Evolutionary conservation across 2,329 filamentous ascomycete genomes (phyloP), one percentile per base, ranked within the genome.

Genomic region (Aspergillus neoniger): DNA sequence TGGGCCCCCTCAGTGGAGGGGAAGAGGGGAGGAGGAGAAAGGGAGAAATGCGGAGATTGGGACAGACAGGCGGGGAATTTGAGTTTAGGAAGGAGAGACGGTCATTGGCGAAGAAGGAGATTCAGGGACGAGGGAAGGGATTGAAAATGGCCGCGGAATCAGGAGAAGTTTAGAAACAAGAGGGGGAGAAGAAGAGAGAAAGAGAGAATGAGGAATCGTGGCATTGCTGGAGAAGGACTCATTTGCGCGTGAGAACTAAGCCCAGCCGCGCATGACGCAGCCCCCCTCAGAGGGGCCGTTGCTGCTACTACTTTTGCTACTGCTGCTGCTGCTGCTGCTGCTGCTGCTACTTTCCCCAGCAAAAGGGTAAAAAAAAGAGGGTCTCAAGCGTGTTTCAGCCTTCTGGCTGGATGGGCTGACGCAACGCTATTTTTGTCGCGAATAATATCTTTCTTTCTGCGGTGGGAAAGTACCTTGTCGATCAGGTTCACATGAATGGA

Each of bases 211-310:
- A 30, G 32, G 32, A 36, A 36, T 36, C 12, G 32, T 36, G 32
- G 32, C 32, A 36, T 36, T 36, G 32, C 17, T 19, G 23, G 21
- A 51, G 55, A 55, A 43, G 44, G 49, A 62, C 47, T 36, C 32
- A 36, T 36, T 36, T 36, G 32, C 32, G 10, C 12, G 32, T 36
- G 32, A 36, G 32, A 36, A 36, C 32, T 36, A 36, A 63, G 61
- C 55, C 60, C 43, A 32, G 52, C 50, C 53, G 43, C 32, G 25
- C 63, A 67, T 65, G 65, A 67, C 65, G 65, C 65, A 67, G 63
- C 58, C 60, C 48, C 50, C 57, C 25, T 28, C 55, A 58, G 49
- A 52, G 30, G 62, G 51, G 48, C 56, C 32, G 32, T 36, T 36
- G 12, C 32, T 36, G 12, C 32, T 36, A 6, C 32, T 36, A 14